A percentile compares a stretch with the other conserved stretches of the same genome.
These are phyloP conservation scores for Daldinia vernicosa DNA, from an alignment of 495 filamentous ascomycete species.

Conservation along the genomic window DNA sequence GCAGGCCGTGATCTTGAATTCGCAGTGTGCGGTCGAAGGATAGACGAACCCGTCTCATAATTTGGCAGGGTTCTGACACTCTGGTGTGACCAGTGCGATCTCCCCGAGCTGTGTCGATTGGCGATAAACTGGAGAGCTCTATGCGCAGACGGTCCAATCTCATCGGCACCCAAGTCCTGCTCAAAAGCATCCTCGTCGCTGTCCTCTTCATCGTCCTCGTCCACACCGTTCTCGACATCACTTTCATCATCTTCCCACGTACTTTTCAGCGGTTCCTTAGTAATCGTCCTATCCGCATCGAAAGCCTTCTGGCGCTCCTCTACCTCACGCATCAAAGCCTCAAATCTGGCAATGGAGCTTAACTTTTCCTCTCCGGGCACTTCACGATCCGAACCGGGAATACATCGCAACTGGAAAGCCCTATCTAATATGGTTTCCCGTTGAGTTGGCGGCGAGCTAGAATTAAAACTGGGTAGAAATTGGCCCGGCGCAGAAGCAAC, in stretches of 20 bases:
- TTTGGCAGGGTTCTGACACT: constrained; percentile 13
- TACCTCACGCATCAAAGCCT: constrained; percentile 64
- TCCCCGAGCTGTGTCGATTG: constrained; percentile 47
- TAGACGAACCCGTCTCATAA: constrained; percentile 29
- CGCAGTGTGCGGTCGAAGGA: constrained; percentile 55
- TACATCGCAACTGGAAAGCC: constrained; percentile 65
- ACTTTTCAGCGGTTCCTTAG: constrained; percentile 49
- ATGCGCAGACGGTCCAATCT: constrained; percentile 51
- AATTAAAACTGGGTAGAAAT: constrained; percentile 45
- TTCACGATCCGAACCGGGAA: constrained; percentile 59
- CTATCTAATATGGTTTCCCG: constrained; percentile 68
- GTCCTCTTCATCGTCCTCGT: constrained; percentile 52
- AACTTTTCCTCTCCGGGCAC: constrained; percentile 63
- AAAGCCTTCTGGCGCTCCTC: constrained; percentile 57
- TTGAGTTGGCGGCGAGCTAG: constrained; percentile 54
- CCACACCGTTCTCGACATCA: constrained; percentile 46
- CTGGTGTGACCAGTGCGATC: constrained; percentile 20
- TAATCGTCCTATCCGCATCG: constrained; percentile 41
- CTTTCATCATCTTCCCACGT: constrained; percentile 56
- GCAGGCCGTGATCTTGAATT: constrained; percentile 53
- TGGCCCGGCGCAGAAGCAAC: constrained; percentile 52
- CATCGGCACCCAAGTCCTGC: constrained; percentile 45
- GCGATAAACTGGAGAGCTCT: constrained; percentile 61
- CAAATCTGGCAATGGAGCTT: constrained; percentile 65
- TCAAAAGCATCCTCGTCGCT: constrained; percentile 52